A percentile compares a stretch with the other conserved stretches of the same genome.
Conservation (phyloP, 352 stramenopile species). For the Phytopythium chamaehyphon region DNA sequence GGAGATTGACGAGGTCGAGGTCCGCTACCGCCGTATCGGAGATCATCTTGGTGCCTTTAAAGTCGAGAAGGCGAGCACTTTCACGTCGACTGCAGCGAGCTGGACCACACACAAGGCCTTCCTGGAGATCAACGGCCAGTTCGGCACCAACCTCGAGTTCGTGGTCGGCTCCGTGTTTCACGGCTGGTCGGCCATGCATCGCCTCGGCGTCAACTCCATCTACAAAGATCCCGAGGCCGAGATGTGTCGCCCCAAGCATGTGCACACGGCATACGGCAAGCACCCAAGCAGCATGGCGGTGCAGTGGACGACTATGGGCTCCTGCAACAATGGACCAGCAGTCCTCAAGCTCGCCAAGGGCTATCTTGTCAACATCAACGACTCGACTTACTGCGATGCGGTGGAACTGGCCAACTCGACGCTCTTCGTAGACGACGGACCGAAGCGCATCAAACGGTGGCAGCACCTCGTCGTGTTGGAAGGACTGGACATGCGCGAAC, state of each 20-base stretch:
- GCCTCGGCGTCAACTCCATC: slow-evolving; percentile 43
- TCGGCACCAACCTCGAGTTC: slow-evolving; percentile 44
- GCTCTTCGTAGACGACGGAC: slow-evolving; percentile 58
- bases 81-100: slow-evolving; percentile 41
- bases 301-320: slow-evolving; percentile 75
- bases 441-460: slow-evolving; percentile 51
- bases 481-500: slow-evolving; percentile 50
- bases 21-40: slow-evolving; percentile 46
- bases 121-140: slow-evolving; percentile 28
- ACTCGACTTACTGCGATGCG: slow-evolving; percentile 29
- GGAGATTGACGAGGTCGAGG: slow-evolving; percentile 51
- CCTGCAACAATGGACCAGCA: slow-evolving; percentile 35
- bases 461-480: slow-evolving; percentile 67
- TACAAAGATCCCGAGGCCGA: slow-evolving; percentile 36
- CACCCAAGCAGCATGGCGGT: slow-evolving; percentile 57
- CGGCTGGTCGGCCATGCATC: slow-evolving; percentile 73
- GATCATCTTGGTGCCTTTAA: slow-evolving; percentile 31
- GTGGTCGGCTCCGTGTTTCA: slow-evolving; percentile 74
- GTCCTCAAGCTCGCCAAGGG: slow-evolving; percentile 58
- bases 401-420: slow-evolving; percentile 40
- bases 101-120: slow-evolving; percentile 66
- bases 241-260: slow-evolving; percentile 67
- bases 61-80: slow-evolving; percentile 47
- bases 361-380: slow-evolving; percentile 39
- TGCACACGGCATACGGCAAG: slow-evolving; percentile 74